Evolutionary conservation across 1,139 yeast species (phyloP), one percentile per base, ranked within the genome.

Genomic region (Pichia sp.): DNA sequence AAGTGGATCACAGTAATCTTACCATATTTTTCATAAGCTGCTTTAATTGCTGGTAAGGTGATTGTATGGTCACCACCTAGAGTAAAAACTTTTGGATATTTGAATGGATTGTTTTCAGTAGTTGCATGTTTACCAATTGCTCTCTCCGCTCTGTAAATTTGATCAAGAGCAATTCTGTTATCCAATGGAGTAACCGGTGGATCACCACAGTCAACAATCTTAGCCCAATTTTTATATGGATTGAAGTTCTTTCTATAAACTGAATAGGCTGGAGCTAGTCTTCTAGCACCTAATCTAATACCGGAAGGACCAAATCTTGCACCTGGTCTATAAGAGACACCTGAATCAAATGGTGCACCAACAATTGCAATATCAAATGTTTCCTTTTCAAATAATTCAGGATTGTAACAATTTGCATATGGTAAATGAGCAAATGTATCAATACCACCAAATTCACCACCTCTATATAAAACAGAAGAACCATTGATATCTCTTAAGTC

Each of bases 51-150:
- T 73, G 78, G 75, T 34, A 77, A 66, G 1, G 80, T 71, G 38
- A 78, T 66, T 15, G 82, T 77, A 57, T 78, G 83, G 59, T 78
- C 83, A 25, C 83, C 83, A 8, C 83, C 83, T 56, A 78, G 63
- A 4, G 82, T 76, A 46, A 78, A 69, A 40, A 77, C 64, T 53
- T 66, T 68, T 30, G 78, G 73, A 24, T 55, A 46, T 18, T 56
- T 53, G 32, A 59, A 56, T 18, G 62, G 62, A 49, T 59, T 56
- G 41, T 56, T 59, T 15, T 56, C 44, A 6, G 67, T 60, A 15
- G 66, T 62, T 1, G 56, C 25, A 48, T 68, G 74, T 46, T 65
- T 68, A 53, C 73, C 76, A 40, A 77, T 68, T 3, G 79, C 74
- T 49, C 80, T 62, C 52, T 74, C 69, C 2, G 79, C 80, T 41